Conservation (phyloP, 2,329 filamentous ascomycete species). For the Alternaria longipes region DNA sequence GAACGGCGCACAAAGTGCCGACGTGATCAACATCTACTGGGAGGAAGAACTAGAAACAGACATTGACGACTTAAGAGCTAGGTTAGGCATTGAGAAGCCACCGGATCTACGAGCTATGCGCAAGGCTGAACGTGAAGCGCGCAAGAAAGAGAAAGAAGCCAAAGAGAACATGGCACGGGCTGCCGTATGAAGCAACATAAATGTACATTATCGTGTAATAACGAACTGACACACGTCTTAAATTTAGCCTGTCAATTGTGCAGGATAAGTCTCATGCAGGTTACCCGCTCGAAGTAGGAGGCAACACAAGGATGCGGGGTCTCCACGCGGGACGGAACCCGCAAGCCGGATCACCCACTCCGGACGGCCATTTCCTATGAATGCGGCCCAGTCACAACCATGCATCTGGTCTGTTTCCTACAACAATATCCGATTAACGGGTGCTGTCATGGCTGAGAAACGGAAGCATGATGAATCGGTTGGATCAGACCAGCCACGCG, state of each 20-base stretch:
- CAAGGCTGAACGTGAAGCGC: slow-evolving; percentile 73
- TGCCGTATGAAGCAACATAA: slow-evolving; percentile 20
- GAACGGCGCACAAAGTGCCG: slow-evolving; percentile 79
- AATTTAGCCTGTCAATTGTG: not conserved
- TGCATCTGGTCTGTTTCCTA: not conserved
- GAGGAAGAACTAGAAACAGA: slow-evolving; percentile 90
- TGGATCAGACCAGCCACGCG: slow-evolving; percentile 13
- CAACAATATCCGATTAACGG: not conserved
- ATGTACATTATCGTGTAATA: slow-evolving; percentile 26
- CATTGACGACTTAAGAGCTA: slow-evolving; percentile 75
- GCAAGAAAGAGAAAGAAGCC: slow-evolving; percentile 69
- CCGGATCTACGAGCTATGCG: slow-evolving; percentile 84
- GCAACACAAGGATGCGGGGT: slow-evolving; percentile 14
- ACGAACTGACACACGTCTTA: not conserved
- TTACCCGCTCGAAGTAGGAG: not conserved
- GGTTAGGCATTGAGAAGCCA: slow-evolving; percentile 86
- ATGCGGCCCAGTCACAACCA: not conserved
- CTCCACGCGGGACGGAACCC: slow-evolving; percentile 16
- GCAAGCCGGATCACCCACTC: slow-evolving; percentile 10
- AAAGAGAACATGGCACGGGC: slow-evolving; percentile 37
- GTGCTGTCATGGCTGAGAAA: slow-evolving; percentile 27
- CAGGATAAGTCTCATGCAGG: not conserved
- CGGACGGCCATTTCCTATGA: not conserved
- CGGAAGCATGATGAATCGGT: slow-evolving; percentile 21
- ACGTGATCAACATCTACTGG: slow-evolving; percentile 97